A percentile compares a stretch with the other conserved stretches of the same genome.
Conservation (phyloP, 345 rosid species). For the Syzygium oleosum region DNA sequence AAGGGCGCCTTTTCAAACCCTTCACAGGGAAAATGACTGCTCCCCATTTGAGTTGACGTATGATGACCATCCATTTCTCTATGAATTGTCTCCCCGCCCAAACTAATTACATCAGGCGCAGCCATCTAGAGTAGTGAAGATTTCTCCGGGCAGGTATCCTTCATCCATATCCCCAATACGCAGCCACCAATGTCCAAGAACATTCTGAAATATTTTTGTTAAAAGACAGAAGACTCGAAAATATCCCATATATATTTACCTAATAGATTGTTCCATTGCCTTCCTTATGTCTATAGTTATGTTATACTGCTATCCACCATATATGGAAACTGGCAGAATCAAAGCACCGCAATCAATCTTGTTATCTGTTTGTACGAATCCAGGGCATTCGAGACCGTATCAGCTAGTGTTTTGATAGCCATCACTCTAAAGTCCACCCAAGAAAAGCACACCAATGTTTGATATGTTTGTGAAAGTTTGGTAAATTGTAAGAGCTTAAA, state of each 20-base stretch:
- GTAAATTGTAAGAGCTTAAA: not conserved
- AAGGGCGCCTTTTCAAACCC: not conserved
- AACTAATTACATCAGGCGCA: not conserved
- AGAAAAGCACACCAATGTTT: too few species aligned
- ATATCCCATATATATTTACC: not conserved
- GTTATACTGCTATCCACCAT: conserved; percentile 1
- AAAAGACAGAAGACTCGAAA: not conserved
- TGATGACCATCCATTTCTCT: not conserved
- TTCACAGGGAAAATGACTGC: not conserved
- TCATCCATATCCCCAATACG: not conserved
- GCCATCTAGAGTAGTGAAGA: not conserved
- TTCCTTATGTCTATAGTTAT: not conserved
- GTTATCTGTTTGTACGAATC: conserved; percentile 11
- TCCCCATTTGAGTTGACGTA: not conserved
- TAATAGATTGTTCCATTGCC: not conserved
- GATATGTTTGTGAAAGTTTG: not conserved
- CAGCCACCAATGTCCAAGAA: not conserved
- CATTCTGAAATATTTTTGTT: not conserved
- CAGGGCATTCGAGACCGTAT: conserved; percentile 21
- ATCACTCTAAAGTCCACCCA: conserved; percentile 10
- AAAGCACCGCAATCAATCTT: not conserved
- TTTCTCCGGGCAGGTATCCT: not conserved
- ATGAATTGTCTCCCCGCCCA: not conserved
- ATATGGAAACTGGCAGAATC: conserved; percentile 3
- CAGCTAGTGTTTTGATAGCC: conserved; percentile 10